A percentile compares a stretch with the other conserved stretches of the same genome.
Conservation (phyloP, 1,139 yeast species). For the Geotrichum armillariae region DNA sequence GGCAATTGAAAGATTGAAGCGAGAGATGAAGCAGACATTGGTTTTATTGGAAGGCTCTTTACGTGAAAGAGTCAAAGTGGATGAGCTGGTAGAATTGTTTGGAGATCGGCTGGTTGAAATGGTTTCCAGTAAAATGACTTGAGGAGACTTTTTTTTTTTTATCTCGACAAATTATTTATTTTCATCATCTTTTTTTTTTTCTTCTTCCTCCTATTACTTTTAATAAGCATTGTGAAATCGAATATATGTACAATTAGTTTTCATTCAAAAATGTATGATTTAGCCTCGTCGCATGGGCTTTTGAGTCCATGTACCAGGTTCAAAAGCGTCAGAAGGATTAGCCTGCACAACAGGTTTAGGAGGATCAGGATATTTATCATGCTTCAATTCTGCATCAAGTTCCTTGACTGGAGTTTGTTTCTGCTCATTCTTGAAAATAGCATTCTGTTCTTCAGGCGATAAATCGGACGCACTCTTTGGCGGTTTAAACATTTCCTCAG, state of each 20-base stretch:
- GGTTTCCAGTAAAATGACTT: background rate
- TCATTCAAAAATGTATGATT: too few relatives aligned
- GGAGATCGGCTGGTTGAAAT: slow-evolving; percentile 13
- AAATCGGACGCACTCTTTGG: slow-evolving; percentile 7
- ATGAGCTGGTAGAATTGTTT: slow-evolving; percentile 17
- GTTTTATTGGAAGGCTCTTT: slow-evolving; percentile 23
- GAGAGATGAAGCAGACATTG: slow-evolving; percentile 28
- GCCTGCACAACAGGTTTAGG: slow-evolving; percentile 13
- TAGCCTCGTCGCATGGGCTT: slow-evolving; percentile 15
- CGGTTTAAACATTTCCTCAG: slow-evolving; percentile 3
- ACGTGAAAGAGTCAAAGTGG: slow-evolving; percentile 19
- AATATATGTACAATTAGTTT: background rate
- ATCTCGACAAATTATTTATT: background rate
- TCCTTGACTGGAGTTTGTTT: background rate
- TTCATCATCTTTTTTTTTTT: background rate
- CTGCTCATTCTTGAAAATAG: background rate
- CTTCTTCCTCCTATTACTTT: background rate
- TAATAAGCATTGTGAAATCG: background rate
- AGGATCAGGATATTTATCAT: slow-evolving; percentile 9
- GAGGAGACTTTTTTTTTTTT: too few relatives aligned
- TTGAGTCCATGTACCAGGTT: slow-evolving; percentile 21
- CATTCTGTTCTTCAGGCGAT: background rate
- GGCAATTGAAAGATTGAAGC: slow-evolving; percentile 25
- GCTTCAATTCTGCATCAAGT: background rate
- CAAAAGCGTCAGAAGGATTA: slow-evolving; percentile 22